Evolutionary conservation across 768 basidiomycete genomes (phyloP).

Genomic region (Mycena metata): DNA sequence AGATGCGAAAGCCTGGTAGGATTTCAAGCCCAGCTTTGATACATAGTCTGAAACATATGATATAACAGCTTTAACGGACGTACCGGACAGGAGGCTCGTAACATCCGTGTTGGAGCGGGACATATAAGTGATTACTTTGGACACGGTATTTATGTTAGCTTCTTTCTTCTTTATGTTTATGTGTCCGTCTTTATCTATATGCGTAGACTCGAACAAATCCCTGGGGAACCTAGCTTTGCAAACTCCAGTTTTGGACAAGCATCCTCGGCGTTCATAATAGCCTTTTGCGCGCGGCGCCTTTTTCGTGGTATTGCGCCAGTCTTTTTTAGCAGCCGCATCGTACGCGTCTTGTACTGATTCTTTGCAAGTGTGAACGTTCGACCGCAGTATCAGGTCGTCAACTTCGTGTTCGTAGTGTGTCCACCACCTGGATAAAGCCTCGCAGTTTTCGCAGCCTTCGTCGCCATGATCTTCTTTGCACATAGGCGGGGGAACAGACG

Average conservation of each 20-base stretch:
- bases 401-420: conserved; percentile 28
- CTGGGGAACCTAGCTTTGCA: conserved; percentile 44
- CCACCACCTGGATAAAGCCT: conserved; percentile 24
- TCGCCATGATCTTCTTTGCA: background rate
- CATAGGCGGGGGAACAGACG: conserved; percentile 33
- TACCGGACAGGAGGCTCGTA: background rate
- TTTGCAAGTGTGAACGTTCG: conserved; percentile 40
- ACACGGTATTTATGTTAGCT: background rate
- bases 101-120: background rate
- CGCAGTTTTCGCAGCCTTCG: conserved; percentile 28
- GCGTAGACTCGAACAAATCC: background rate
- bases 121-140: background rate
- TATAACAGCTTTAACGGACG: background rate
- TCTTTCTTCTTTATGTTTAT: background rate
- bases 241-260: conserved; percentile 21
- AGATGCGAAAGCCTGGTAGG: background rate
- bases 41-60: background rate
- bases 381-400: conserved; percentile 37
- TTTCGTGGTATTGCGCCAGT: conserved; percentile 6
- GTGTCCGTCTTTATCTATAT: background rate
- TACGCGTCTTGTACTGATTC: background rate
- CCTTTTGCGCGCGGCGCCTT: conserved; percentile 10
- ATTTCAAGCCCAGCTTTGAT: background rate
- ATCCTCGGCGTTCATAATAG: conserved; percentile 8
- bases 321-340: background rate